Evolutionary conservation across 2,329 filamentous ascomycete species (phyloP).

Genomic region (Zymoseptoria ardabiliae): DNA sequence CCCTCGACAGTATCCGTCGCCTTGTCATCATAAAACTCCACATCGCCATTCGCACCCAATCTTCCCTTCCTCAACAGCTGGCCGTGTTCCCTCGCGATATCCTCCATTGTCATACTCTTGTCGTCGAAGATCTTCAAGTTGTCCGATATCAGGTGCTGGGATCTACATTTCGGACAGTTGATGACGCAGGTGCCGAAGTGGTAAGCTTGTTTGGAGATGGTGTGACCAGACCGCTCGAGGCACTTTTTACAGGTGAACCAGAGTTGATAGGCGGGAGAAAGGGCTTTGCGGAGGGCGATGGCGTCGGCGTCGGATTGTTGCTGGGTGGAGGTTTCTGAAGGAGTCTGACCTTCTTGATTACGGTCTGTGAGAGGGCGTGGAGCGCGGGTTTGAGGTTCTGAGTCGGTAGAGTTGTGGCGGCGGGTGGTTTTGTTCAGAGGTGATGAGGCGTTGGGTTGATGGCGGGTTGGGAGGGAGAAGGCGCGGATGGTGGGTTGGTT

Average conservation of each 20-base stretch:
- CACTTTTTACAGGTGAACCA: constrained; percentile 86
- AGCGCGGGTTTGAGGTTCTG: constrained; percentile 5
- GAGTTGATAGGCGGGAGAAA: constrained; percentile 69
- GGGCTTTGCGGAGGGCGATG: constrained; percentile 36
- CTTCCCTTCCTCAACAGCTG: constrained; percentile 64
- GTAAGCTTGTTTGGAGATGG: constrained; percentile 88
- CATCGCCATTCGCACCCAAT: constrained; percentile 68
- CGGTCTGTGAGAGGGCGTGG: constrained; percentile 26
- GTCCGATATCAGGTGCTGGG: constrained; percentile 85
- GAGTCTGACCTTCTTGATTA: neutral
- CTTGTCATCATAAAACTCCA: constrained; percentile 87
- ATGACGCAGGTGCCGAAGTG: constrained; percentile 85
- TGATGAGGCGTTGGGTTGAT: constrained; percentile 3
- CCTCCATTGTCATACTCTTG: constrained; percentile 62
- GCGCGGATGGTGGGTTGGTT: constrained; percentile 11
- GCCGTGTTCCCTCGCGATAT: constrained; percentile 69
- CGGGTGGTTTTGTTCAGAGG: neutral
- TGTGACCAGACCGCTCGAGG: constrained; percentile 69
- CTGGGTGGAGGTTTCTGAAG: constrained; percentile 8
- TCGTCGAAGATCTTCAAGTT: constrained; percentile 78
- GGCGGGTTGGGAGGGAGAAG: constrained; percentile 5
- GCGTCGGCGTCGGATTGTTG: constrained; percentile 21
- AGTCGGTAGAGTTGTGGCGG: constrained; percentile 7
- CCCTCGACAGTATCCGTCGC: constrained; percentile 8
- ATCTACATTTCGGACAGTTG: constrained; percentile 76